These are phyloP conservation scores for Colletotrichum cereale DNA, from an alignment of 2,329 filamentous ascomycete species.

Conservation along the genomic window DNA sequence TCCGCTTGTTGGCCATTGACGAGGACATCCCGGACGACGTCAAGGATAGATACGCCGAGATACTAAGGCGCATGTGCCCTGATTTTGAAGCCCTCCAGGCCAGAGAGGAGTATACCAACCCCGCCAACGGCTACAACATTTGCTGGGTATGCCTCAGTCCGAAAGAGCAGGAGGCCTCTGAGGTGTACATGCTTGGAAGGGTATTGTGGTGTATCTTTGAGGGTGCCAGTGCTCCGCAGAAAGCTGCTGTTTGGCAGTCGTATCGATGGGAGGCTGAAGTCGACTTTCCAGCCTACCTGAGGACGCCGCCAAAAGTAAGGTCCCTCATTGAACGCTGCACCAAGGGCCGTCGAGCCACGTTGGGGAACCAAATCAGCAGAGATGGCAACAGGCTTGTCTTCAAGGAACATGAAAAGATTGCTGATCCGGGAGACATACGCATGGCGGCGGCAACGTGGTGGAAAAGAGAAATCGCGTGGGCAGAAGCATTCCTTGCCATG, in stretches of 20 bases:
- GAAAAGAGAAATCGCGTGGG: slow-evolving; percentile 59
- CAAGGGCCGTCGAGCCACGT: slow-evolving; percentile 57
- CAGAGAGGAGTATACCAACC: slow-evolving; percentile 61
- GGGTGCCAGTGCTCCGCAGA: slow-evolving; percentile 68
- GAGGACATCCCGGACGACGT: slow-evolving; percentile 57
- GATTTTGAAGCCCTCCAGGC: slow-evolving; percentile 58
- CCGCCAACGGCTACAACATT: slow-evolving; percentile 64
- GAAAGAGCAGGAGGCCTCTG: slow-evolving; percentile 67
- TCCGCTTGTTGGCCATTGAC: slow-evolving; percentile 65
- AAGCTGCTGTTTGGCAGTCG: slow-evolving; percentile 69
- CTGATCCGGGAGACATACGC: slow-evolving; percentile 52
- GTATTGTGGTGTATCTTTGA: slow-evolving; percentile 74
- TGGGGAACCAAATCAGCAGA: slow-evolving; percentile 60
- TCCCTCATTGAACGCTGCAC: slow-evolving; percentile 66
- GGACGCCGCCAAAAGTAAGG: slow-evolving; percentile 60
- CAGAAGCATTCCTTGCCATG: slow-evolving; percentile 60
- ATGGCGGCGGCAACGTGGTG: slow-evolving; percentile 61
- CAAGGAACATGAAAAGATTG: slow-evolving; percentile 49
- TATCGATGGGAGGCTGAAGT: slow-evolving; percentile 67
- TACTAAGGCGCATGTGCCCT: slow-evolving; percentile 60
- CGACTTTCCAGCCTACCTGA: slow-evolving; percentile 66
- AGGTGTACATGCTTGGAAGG: slow-evolving; percentile 73
- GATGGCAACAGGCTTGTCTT: slow-evolving; percentile 61
- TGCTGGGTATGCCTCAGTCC: slow-evolving; percentile 67
- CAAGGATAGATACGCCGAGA: slow-evolving; percentile 54